Evolutionary conservation across 2,329 filamentous ascomycete species (phyloP).

Genomic region (Curvularia lunata): DNA sequence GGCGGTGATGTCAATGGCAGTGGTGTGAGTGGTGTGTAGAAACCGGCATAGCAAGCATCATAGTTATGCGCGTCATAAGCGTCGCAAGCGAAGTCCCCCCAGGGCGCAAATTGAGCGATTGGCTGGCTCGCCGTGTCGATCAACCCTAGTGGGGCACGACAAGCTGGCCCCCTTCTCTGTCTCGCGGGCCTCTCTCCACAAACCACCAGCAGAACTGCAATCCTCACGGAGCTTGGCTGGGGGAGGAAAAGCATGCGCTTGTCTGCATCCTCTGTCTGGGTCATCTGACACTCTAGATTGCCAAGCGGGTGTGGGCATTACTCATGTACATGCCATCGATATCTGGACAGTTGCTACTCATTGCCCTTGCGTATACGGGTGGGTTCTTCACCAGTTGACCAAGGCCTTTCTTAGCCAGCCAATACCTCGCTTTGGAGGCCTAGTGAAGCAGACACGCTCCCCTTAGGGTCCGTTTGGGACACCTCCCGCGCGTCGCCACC

Average conservation of each 20-base stretch:
- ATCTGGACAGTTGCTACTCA: constrained; percentile 3
- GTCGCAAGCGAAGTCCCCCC: constrained; percentile 23
- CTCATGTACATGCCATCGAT: constrained; percentile 3
- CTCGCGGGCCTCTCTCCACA: constrained; percentile 3
- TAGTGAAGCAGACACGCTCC: background rate
- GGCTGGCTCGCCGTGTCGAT: constrained; percentile 10
- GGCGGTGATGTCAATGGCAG: background rate
- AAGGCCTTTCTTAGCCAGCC: background rate
- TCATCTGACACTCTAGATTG: constrained; percentile 1
- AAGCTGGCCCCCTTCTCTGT: constrained; percentile 1
- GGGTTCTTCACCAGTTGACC: constrained; percentile 1
- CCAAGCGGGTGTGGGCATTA: constrained; percentile 4
- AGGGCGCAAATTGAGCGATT: constrained; percentile 11
- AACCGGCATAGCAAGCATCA: constrained; percentile 6
- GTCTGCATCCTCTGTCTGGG: constrained; percentile 1
- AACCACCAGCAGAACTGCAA: constrained; percentile 4
- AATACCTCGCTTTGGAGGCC: background rate
- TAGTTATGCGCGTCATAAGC: constrained; percentile 43
- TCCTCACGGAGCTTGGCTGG: background rate
- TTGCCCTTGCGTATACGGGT: constrained; percentile 2
- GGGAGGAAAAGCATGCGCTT: background rate
- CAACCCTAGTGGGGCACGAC: constrained; percentile 15
- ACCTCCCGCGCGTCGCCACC: background rate
- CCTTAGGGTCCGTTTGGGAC: background rate
- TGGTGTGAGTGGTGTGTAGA: background rate